A percentile compares a stretch with the other conserved stretches of the same genome.
Conservation (phyloP, 208 protist genomes). For the Trypanosoma platydactyli region DNA sequence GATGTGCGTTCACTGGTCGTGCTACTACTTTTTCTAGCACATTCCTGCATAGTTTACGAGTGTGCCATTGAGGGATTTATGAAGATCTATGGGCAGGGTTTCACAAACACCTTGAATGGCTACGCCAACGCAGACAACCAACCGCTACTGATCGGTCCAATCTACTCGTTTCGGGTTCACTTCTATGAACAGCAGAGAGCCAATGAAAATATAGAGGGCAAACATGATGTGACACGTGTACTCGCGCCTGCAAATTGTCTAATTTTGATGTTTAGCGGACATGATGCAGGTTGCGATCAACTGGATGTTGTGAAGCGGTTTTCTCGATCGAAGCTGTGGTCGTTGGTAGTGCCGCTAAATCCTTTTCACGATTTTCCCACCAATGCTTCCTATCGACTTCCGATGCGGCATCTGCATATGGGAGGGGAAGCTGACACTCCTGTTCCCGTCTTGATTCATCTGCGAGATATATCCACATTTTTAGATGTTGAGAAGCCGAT, state of each 20-base stretch:
- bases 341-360: conserved; percentile 7
- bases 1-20: conserved; percentile 8
- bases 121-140: background rate
- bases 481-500: background rate
- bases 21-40: conserved; percentile 19
- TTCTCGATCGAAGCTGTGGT: conserved; percentile 1
- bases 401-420: conserved; percentile 8
- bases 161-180: conserved; percentile 27
- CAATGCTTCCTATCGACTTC: background rate
- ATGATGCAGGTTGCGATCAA: background rate
- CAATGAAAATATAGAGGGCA: background rate
- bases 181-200: background rate
- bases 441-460: conserved; percentile 11
- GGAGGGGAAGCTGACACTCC: background rate
- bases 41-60: conserved; percentile 19
- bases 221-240: background rate
- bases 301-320: conserved; percentile 8
- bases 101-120: background rate
- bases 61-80: conserved; percentile 13
- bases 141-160: conserved; percentile 4
- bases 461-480: conserved; percentile 16
- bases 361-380: background rate
- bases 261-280: conserved; percentile 13
- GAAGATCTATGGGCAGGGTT: background rate
- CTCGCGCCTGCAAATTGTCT: conserved; percentile 23